Base-by-base conservation (phyloP, 345 rosid species). In the Pseudoturritis turrita region DNA sequence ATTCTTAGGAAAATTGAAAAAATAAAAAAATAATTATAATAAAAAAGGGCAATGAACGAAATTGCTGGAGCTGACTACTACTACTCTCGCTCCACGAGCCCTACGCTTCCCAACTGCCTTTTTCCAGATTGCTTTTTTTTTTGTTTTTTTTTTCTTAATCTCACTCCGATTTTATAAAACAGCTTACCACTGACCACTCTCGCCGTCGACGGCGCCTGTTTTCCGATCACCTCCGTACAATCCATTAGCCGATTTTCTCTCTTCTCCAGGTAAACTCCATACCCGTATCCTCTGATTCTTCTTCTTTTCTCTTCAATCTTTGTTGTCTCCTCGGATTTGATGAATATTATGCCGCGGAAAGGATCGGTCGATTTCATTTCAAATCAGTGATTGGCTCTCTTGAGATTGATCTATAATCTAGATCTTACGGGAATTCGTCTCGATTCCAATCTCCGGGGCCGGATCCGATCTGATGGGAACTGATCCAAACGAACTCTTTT, bases 21-120 rank as follows among this genome's bases (percentile, higher is more conserved):
- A 3, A 28, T 4, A 33, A 33, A 5, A 1, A 33, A 33, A 33
- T 33, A 8, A 33, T 5, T 2, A 9, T 8, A 33, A 33, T 8
- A 3, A 8, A 17, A 59, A 40, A 39, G 9, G n/a, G n/a, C n/a
- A n/a, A n/a, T n/a, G 4, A 53, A 63, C 76, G 64, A 64, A 54
- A 22, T 63, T 44, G 71, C 40, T 72, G 76, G 70, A 71, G 54
- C 46, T 63, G 33, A 64, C 17, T 15, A 44, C 40, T 17, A 63
- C 76, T 15, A 25, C 40, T 62, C 46, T 72, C 40, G 62, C 71
- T 63, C 57, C 71, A 72, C 71, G 71, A 72, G 64, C 77, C 64
- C 39, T 72, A 5, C 57, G 77, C 58, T 64, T 47, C 71, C 26
- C 33, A 73, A 73, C 77, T 55, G 51, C 41, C 31, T 64, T 63